Evolutionary conservation across 78 protist genomes (phyloP), one percentile per base, ranked within the genome.

Genomic region (Dictyostelium purpureum): DNA sequence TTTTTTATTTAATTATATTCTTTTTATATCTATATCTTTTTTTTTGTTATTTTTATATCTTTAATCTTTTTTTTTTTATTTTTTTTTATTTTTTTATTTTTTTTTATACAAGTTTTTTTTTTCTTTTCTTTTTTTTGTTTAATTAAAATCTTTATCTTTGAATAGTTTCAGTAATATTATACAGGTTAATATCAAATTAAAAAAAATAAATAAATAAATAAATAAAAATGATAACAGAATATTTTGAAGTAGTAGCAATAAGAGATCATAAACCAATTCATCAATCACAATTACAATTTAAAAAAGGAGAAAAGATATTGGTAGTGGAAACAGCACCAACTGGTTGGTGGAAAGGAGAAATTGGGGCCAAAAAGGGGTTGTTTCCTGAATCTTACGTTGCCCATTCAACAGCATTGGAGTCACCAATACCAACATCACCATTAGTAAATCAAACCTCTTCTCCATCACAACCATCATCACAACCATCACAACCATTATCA

Each of bases 261-360:
- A 83, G 42, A 43, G 80, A 83, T 28, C 90, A 83, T 35, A 83
- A 83, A 43, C 49, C 90, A 28, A 43, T 83, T 28, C 90, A 83
- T 31, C 90, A 33, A 18, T 83, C 90, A n/a, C 90, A 83, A 43
- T 40, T 83, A 31, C 14, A 67, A 40, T 83, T 83, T 83, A 49
- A 59, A 43, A 70, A 31, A 19, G 90, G 90, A 26, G 90, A 69
- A 4, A 83, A 57, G n/a, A 63, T 83, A 16, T 11, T 67, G 4
- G 90, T 83, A 6, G 33, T 71, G 38, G 90, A 83, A 61, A 83
- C 80, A 12, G 79, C 80, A 38, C 75, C 80, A 35, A 83, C 90
- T 51, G 90, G 90, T 3, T 83, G 90, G 90, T 70, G 90, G 79
- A 69, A 77, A 43, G 90, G 90, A 16, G 90, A 83, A 42, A 19